Evolutionary conservation across 305 asterid species (phyloP).

Genomic region (Fraxinus ornus): DNA sequence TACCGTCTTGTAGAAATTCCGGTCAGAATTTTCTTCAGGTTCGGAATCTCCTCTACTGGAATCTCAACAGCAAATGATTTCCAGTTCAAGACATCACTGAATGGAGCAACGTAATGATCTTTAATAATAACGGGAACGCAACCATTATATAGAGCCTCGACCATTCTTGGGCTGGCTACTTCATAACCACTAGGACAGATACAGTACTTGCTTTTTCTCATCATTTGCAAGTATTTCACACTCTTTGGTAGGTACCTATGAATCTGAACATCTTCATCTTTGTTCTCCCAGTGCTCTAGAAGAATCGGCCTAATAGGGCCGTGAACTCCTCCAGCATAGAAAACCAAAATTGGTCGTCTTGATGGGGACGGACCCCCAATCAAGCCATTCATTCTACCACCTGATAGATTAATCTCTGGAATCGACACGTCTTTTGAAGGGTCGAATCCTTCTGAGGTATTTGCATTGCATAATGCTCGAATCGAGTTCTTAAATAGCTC

Average conservation of each 20-base stretch:
- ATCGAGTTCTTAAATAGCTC: constrained; percentile 33
- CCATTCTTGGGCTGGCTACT: constrained; percentile 55
- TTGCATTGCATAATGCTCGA: constrained; percentile 45
- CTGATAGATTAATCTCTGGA: constrained; percentile 32
- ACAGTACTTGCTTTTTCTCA: constrained; percentile 47
- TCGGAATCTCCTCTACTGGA: constrained; percentile 38
- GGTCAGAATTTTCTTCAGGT: constrained; percentile 37
- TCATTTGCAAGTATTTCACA: constrained; percentile 39
- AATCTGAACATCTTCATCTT: constrained; percentile 38
- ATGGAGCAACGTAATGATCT: constrained; percentile 43
- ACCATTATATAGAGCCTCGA: constrained; percentile 47
- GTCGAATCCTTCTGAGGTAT: constrained; percentile 38
- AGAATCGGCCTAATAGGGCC: constrained; percentile 47
- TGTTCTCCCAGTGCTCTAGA: constrained; percentile 49
- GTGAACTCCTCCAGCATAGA: constrained; percentile 41
- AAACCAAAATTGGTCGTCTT: constrained; percentile 34
- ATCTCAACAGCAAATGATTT: constrained; percentile 39
- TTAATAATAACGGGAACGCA: constrained; percentile 52
- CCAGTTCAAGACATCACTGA: constrained; percentile 51
- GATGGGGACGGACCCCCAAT: constrained; percentile 29
- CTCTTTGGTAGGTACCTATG: constrained; percentile 41
- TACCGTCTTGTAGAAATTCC: constrained; percentile 38
- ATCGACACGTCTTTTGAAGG: constrained; percentile 35
- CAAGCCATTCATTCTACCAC: constrained; percentile 16
- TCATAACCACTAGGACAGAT: constrained; percentile 55